Percentiles rank a stretch among this genome's conserved stretches.
phyloP scores from a whole-genome alignment of 1,284 basidiomycete genomes.

The Phaffia rhodozyma region DNA sequence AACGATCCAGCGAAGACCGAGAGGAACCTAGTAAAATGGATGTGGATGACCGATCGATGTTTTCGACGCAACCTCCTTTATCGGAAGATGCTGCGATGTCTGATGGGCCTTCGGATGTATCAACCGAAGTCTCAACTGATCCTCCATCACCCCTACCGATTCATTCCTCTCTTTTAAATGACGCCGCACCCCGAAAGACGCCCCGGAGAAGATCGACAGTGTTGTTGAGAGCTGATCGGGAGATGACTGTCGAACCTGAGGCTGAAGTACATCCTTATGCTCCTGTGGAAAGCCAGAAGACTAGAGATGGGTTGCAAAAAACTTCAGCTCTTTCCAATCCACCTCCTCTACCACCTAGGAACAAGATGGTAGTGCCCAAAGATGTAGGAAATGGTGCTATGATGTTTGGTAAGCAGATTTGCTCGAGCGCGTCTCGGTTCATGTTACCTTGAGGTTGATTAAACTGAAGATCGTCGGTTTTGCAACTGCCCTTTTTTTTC shows the following conservation, averaged over 20 bases:
- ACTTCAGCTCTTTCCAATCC: neutral
- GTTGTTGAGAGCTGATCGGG: neutral
- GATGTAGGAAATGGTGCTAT: slow-evolving; percentile 35
- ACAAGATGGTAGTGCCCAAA: no score
- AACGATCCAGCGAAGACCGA: slow-evolving; percentile 44
- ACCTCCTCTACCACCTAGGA: slow-evolving; percentile 12
- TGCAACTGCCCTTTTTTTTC: neutral
- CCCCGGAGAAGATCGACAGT: slow-evolving; percentile 6
- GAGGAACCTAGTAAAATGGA: slow-evolving; percentile 9
- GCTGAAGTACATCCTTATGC: neutral
- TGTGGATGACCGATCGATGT: slow-evolving; percentile 3
- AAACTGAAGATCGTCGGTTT: neutral
- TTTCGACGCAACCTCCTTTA: neutral
- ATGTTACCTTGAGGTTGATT: slow-evolving; percentile 11
- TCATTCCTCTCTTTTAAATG: neutral
- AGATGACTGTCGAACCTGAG: slow-evolving; percentile 14
- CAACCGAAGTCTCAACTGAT: neutral
- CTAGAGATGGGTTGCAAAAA: neutral
- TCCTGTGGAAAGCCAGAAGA: neutral
- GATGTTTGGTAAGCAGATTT: slow-evolving; percentile 62
- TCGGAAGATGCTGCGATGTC: neutral
- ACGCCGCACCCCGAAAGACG: slow-evolving; percentile 4
- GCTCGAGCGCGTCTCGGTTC: neutral
- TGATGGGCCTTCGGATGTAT: slow-evolving; percentile 1
- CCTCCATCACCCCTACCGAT: neutral